Evolutionary conservation across 2,329 filamentous ascomycete species (phyloP).

Genomic region (Claviceps maximensis): DNA sequence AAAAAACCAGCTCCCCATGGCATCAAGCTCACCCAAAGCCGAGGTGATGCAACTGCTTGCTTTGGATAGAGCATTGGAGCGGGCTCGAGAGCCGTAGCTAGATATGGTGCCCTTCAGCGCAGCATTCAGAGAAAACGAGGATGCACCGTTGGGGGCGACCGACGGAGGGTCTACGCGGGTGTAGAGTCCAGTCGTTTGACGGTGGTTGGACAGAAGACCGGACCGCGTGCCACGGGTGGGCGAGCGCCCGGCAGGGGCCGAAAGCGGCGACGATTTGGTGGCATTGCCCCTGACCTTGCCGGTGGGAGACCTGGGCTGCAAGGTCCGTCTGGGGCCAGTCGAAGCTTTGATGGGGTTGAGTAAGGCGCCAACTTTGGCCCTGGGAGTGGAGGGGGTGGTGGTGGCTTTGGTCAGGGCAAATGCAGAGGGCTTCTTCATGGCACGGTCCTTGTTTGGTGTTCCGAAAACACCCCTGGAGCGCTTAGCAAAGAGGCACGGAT

Average conservation of each 20-base stretch:
- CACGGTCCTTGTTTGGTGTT: constrained; percentile 28
- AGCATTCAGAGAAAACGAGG: constrained; percentile 72
- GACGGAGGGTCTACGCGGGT: constrained; percentile 59
- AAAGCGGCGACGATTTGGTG: constrained; percentile 39
- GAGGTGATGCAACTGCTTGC: constrained; percentile 11
- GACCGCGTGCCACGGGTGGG: constrained; percentile 58
- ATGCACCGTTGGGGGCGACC: constrained; percentile 37
- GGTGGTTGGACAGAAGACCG: constrained; percentile 54
- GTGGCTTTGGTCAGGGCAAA: constrained; percentile 29
- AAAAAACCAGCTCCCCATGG: constrained; percentile 70
- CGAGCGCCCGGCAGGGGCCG: constrained; percentile 68
- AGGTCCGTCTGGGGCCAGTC: constrained; percentile 26
- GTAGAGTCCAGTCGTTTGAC: constrained; percentile 47
- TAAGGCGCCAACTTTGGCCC: constrained; percentile 18
- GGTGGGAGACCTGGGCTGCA: constrained; percentile 41
- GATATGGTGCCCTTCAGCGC: constrained; percentile 67
- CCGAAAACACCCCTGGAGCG: constrained; percentile 39
- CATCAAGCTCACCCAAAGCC: constrained; percentile 29
- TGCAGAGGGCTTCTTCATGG: constrained; percentile 40
- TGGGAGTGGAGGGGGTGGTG: constrained; percentile 25
- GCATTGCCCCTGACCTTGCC: constrained; percentile 30
- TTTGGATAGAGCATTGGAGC: constrained; percentile 18
- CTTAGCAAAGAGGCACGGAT: constrained; percentile 44
- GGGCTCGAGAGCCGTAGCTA: constrained; percentile 37
- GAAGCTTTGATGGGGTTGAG: constrained; percentile 19